These are phyloP conservation scores for Tulasnella sp. DNA, from an alignment of 768 basidiomycete genomes.

Conservation along the genomic window DNA sequence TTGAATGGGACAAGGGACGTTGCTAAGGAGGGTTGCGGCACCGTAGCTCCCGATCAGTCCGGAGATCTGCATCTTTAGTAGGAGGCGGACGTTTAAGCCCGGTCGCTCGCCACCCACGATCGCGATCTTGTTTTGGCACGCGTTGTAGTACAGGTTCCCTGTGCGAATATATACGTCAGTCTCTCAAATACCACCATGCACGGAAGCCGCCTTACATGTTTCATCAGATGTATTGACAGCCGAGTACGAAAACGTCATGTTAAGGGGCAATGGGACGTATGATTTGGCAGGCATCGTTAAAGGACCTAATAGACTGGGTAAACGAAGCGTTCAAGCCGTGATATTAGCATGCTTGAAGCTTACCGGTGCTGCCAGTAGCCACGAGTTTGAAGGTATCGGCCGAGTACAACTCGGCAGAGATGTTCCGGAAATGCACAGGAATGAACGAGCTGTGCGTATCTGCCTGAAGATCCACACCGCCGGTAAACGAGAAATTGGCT, in stretches of 20 bases:
- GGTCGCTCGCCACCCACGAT: constrained; percentile 52
- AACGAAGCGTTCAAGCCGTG: neutral
- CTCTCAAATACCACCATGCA: constrained; percentile 20
- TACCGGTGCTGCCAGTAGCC: constrained; percentile 59
- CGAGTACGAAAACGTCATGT: constrained; percentile 78
- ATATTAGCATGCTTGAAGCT: constrained; percentile 25
- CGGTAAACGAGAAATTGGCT: constrained; percentile 88
- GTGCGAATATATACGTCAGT: constrained; percentile 19
- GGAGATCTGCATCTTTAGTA: constrained; percentile 61
- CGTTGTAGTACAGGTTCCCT: constrained; percentile 76
- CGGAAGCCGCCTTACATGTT: constrained; percentile 56
- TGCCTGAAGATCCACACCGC: constrained; percentile 58
- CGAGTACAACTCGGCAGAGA: constrained; percentile 68
- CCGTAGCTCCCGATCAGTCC: constrained; percentile 56
- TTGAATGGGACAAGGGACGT: constrained; percentile 68
- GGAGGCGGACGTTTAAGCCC: constrained; percentile 57
- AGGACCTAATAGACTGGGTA: neutral
- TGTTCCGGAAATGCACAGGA: constrained; percentile 65
- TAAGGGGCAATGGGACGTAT: constrained; percentile 62
- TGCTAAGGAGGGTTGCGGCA: constrained; percentile 54
- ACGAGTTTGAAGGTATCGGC: constrained; percentile 60
- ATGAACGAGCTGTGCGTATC: constrained; percentile 72
- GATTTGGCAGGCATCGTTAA: constrained; percentile 61
- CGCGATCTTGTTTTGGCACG: constrained; percentile 59
- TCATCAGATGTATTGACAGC: constrained; percentile 74